Evolutionary conservation across 805 yeast genomes (phyloP), one percentile per base, ranked within the genome.

Genomic region (Starmerella apicola): DNA sequence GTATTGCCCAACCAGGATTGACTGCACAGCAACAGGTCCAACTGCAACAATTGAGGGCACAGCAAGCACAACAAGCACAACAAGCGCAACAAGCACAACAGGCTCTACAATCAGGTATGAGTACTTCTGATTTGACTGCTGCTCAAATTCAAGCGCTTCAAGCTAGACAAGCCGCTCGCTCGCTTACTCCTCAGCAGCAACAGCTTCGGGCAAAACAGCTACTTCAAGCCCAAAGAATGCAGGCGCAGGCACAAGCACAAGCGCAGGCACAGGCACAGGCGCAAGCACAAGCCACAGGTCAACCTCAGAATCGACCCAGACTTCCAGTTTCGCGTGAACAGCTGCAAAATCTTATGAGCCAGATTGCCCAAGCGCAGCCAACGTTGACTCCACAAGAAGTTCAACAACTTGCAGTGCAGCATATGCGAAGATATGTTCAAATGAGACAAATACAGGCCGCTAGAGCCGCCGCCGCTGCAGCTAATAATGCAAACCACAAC

Each of bases 21-120:
- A 32, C 30, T 6, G 30, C 31, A 5, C 27, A 56, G 41, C 55
- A 65, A 23, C 68, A 61, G 39, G 61, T 57, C 59, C 56, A 50
- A 17, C 54, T 58, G 43, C 48, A 38, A 36, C 48, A 40, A 39
- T 48, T 39, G 32, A 32, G 30, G 33, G 37, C 23, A 27, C 38
- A 36, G 39, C 39, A 34, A 27, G 21, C 21, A 19, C 15, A 22
- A 15, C 52, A 42, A 37, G 40, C 23, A 5, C 46, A 38, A 28
- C 38, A 38, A 22, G 26, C 18, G 21, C 44, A 28, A 26, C 46
- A 35, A 31, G 39, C 18, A 34, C 45, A 32, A 32, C 45, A 17
- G 34, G 44, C 28, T 34, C 45, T 21, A 27, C 46, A 39, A n/a
- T n/a, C n/a, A n/a, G n/a, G n/a, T n/a, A n/a, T n/a, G n/a, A n/a